Percentiles rank a stretch among this genome's conserved stretches.
Conservation (phyloP, 805 yeast genomes). For the Ogataea corticis region DNA sequence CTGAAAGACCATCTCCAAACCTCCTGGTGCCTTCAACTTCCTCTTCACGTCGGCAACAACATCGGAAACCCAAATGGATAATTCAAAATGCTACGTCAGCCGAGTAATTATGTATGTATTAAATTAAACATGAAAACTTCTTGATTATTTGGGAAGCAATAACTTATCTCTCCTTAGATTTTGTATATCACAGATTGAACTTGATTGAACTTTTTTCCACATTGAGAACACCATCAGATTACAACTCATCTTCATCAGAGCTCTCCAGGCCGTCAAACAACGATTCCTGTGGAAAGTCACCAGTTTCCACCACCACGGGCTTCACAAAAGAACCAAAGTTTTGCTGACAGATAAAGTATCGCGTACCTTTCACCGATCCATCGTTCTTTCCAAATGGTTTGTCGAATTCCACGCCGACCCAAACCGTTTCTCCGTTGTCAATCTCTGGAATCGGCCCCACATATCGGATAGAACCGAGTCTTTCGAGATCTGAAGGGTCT, state of each 20-base stretch:
- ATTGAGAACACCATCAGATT: too few species aligned
- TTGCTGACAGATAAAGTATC: slow-evolving; percentile 54
- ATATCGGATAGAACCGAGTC: slow-evolving; percentile 71
- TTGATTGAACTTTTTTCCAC: too few species aligned
- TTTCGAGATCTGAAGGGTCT: slow-evolving; percentile 39
- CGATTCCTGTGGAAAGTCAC: slow-evolving; percentile 60
- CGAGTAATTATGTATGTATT: too few species aligned
- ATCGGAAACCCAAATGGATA: too few species aligned
- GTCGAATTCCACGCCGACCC: slow-evolving; percentile 88
- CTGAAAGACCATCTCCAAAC: too few species aligned
- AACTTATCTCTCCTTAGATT: too few species aligned
- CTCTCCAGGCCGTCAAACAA: slow-evolving; percentile 43
- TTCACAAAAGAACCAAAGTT: slow-evolving; percentile 78
- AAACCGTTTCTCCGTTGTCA: slow-evolving; percentile 46
- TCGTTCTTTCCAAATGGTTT: slow-evolving; percentile 87
- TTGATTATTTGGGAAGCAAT: too few species aligned
- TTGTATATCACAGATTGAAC: too few species aligned
- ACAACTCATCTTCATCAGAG: slow-evolving; percentile 11
- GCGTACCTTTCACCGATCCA: slow-evolving; percentile 64
- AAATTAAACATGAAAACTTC: too few species aligned
- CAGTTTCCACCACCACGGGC: slow-evolving; percentile 67
- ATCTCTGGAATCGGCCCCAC: slow-evolving; percentile 69
- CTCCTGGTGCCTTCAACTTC: too few species aligned
- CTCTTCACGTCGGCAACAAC: too few species aligned
- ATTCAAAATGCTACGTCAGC: too few species aligned